A percentile compares a stretch with the other conserved stretches of the same genome.
Evolutionary conservation across 2,329 filamentous ascomycete species (phyloP).

Genomic region (Ophioceras dolichostomum): DNA sequence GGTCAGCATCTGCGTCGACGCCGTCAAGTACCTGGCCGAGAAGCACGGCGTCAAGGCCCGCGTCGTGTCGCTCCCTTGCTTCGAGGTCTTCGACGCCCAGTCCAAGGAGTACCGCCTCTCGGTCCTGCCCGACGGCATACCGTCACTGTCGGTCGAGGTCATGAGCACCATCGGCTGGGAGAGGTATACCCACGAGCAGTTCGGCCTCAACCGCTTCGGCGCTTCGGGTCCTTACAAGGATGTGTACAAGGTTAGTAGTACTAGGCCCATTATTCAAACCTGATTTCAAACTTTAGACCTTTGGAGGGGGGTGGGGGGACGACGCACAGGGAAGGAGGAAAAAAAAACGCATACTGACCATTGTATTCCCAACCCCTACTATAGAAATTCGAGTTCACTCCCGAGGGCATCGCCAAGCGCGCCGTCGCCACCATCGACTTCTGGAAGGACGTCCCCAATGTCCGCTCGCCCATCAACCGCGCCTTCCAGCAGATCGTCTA

Average conservation of each 20-base stretch:
- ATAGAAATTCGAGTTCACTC: conserved; percentile 98
- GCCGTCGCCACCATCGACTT: conserved; percentile 86
- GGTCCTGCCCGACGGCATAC: conserved; percentile 88
- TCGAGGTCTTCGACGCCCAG: conserved; percentile 93
- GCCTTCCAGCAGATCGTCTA: conserved; percentile 97
- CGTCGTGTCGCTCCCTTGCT: conserved; percentile 92
- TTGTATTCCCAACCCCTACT: conserved; percentile 6
- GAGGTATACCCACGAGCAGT: conserved; percentile 98
- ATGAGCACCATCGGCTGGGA: conserved; percentile 98
- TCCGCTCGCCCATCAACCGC: conserved; percentile 91
- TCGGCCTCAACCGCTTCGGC: conserved; percentile 98
- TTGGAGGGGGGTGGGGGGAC: no score
- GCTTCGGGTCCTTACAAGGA: conserved; percentile 95
- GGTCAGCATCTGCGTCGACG: conserved; percentile 85
- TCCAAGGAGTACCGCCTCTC: conserved; percentile 88
- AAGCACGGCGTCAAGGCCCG: conserved; percentile 80
- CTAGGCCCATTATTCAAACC: neutral
- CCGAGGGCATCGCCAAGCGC: conserved; percentile 92
- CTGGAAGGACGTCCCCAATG: conserved; percentile 86
- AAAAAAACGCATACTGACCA: neutral
- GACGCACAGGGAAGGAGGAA: no score
- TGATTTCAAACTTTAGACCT: no score
- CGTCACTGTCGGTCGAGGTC: conserved; percentile 85
- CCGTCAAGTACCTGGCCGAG: conserved; percentile 81
- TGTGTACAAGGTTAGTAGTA: conserved; percentile 67